These are phyloP conservation scores for Limtongia smithiae DNA, from an alignment of 805 yeast species.

Conservation along the genomic window DNA sequence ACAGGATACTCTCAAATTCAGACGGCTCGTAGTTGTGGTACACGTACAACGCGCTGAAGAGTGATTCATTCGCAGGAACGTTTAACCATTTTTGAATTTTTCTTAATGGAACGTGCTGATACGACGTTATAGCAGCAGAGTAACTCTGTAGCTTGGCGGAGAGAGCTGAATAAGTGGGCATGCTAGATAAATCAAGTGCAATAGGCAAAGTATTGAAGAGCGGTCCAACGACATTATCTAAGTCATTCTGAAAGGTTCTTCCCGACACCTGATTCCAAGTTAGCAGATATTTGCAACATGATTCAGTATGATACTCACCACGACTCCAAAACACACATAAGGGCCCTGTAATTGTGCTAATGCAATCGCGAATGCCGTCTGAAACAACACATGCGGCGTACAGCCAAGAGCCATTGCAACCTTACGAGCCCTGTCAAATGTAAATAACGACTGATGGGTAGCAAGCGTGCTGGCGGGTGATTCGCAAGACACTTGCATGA, in stretches of 20 bases:
- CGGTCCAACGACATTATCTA: constrained; percentile 24
- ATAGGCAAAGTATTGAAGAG: constrained; percentile 28
- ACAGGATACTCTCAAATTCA: constrained; percentile 8
- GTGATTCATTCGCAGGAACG: neutral
- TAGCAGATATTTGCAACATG: neutral
- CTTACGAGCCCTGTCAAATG: neutral
- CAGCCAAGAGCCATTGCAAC: constrained; percentile 13
- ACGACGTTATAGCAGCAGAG: constrained; percentile 14
- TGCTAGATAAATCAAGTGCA: constrained; percentile 1
- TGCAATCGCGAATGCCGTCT: constrained; percentile 23
- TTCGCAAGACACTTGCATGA: no score
- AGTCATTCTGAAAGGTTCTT: constrained; percentile 15
- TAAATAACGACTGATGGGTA: neutral
- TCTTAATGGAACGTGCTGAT: constrained; percentile 26
- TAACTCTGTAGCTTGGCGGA: constrained; percentile 4
- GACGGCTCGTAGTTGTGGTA: constrained; percentile 8
- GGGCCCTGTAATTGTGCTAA: constrained; percentile 7
- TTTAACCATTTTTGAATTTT: constrained; percentile 26
- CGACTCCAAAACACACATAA: constrained; percentile 15
- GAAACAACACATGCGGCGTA: constrained; percentile 28
- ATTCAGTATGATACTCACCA: constrained; percentile 2
- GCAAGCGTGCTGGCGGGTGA: no score
- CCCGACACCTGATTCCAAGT: constrained; percentile 17
- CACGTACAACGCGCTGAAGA: constrained; percentile 26
- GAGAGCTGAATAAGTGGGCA: constrained; percentile 1